Evolutionary conservation across 1,284 basidiomycete genomes (phyloP).

Genomic region (Megacollybia platyphylla): DNA sequence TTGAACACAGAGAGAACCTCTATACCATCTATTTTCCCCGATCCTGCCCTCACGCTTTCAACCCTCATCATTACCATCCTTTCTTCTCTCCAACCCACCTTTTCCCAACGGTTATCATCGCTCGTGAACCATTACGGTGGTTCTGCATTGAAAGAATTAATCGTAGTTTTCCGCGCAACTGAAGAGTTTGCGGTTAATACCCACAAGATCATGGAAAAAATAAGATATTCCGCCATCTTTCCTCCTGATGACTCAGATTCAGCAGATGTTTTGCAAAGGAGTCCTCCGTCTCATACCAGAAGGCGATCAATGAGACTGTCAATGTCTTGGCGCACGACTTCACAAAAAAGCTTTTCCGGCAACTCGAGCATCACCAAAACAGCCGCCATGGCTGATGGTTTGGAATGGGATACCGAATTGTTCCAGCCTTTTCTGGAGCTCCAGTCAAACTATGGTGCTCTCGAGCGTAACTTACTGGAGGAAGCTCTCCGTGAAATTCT

Average conservation of each 20-base stretch:
- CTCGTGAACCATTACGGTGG: slow-evolving; percentile 55
- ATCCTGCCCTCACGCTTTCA: slow-evolving; percentile 63
- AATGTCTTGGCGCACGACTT: slow-evolving; percentile 47
- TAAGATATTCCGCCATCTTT: slow-evolving; percentile 30
- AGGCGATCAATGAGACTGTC: slow-evolving; percentile 61
- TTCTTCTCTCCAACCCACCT: slow-evolving; percentile 66
- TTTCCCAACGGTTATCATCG: slow-evolving; percentile 62
- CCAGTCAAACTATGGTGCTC: slow-evolving; percentile 67
- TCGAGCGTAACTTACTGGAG: slow-evolving; percentile 63
- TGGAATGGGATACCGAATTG: slow-evolving; percentile 80
- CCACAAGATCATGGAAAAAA: slow-evolving; percentile 68
- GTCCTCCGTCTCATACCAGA: slow-evolving; percentile 18
- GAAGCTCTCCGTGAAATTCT: slow-evolving; percentile 37
- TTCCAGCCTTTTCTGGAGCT: slow-evolving; percentile 89
- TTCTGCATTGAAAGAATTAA: slow-evolving; percentile 53
- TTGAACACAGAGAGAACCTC: slow-evolving; percentile 62
- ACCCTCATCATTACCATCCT: slow-evolving; percentile 73
- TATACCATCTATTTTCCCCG: slow-evolving; percentile 73
- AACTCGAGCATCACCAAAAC: slow-evolving; percentile 14
- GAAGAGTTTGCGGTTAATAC: slow-evolving; percentile 69
- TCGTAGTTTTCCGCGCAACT: slow-evolving; percentile 57
- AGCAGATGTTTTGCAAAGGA: slow-evolving; percentile 10
- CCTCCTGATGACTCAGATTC: slow-evolving; percentile 12
- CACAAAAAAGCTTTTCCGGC: slow-evolving; percentile 22
- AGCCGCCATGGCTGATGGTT: slow-evolving; percentile 18